Evolutionary conservation across 2,329 filamentous ascomycete species (phyloP), one percentile per base, ranked within the genome.

Genomic region (Fusarium beomiforme): DNA sequence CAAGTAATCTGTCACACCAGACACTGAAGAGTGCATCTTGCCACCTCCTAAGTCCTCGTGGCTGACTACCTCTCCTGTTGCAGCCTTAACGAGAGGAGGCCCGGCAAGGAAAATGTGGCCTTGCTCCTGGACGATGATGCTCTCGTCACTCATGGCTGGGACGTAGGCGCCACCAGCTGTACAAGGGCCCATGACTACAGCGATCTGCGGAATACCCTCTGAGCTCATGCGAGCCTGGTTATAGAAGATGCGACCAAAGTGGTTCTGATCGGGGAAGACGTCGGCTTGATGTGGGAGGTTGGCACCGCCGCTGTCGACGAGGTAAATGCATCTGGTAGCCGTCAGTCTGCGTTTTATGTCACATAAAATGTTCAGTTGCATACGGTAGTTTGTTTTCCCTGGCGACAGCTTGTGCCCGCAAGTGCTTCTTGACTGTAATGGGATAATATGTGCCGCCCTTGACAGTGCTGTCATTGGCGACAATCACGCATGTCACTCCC

Each of bases 61-160:
- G 44, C 89, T 93, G 59, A 98, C 94, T 33, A 93, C 91, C 82
- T 99, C 95, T 16, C 95, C 96, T 0, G 96, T 99, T 14, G 95
- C 95, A 12, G 96, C 96, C 83, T 98, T 97, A 70, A 99, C 96
- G 2, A 99, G 86, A 0, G 96, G 95, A 21, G 95, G 95, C 0
- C 95, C 96, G 2, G 95, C 95, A 4, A 99, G 89, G 85, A 98
- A 99, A 79, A 99, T 97, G 74, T 97, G 95, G n/a, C 95, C 95
- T 80, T 98, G 95, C 56, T 95, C 92, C 78, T 94, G 90, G 41
- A 98, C 96, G 71, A 99, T 98, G 81, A 99, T 98, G 79, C 90
- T 94, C 86, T 98, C 96, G 79, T 98, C 96, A 67, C 93, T 95
- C 95, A 99, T 98, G 76, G 93, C 94, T 14, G 95, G 95, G 14